A percentile compares a stretch with the other conserved stretches of the same genome.
These are phyloP conservation scores for Fusarium praegraminearum DNA, from an alignment of 2,329 filamentous ascomycete genomes.

Conservation along the genomic window DNA sequence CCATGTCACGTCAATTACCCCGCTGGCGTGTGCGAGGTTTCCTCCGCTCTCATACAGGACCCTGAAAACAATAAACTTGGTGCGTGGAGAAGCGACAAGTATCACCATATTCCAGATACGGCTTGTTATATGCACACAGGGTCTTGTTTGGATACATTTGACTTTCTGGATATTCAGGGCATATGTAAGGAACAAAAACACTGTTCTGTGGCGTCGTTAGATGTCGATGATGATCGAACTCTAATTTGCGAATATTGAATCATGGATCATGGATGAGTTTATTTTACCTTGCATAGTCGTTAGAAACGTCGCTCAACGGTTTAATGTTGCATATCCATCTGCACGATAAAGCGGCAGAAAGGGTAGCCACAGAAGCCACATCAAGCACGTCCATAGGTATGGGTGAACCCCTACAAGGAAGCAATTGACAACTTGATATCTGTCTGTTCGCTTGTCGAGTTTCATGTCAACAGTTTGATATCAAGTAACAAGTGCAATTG, in stretches of 20 bases:
- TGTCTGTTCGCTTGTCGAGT: no score
- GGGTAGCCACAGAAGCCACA: slow-evolving; percentile 38
- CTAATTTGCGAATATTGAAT: slow-evolving; percentile 19
- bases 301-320: slow-evolving; percentile 24
- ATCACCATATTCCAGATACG: slow-evolving; percentile 8
- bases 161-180: slow-evolving; percentile 9
- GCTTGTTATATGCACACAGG: slow-evolving; percentile 13
- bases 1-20: slow-evolving; percentile 39
- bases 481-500: slow-evolving; percentile 6
- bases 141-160: slow-evolving; percentile 18
- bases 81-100: slow-evolving; percentile 24
- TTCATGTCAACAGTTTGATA: neutral
- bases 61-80: slow-evolving; percentile 30
- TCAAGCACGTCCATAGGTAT: neutral
- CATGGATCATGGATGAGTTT: slow-evolving; percentile 2
- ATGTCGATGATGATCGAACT: slow-evolving; percentile 15
- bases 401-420: neutral
- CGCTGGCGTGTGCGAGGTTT: slow-evolving; percentile 38
- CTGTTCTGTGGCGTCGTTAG: slow-evolving; percentile 28
- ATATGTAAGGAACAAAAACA: slow-evolving; percentile 7
- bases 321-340: slow-evolving; percentile 17
- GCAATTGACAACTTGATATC: neutral
- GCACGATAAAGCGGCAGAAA: slow-evolving; percentile 23
- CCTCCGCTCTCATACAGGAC: slow-evolving; percentile 30
- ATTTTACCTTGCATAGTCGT: slow-evolving; percentile 10